phyloP scores from a whole-genome alignment of 202 grass and related monocot species.

The Setaria italica region DNA sequence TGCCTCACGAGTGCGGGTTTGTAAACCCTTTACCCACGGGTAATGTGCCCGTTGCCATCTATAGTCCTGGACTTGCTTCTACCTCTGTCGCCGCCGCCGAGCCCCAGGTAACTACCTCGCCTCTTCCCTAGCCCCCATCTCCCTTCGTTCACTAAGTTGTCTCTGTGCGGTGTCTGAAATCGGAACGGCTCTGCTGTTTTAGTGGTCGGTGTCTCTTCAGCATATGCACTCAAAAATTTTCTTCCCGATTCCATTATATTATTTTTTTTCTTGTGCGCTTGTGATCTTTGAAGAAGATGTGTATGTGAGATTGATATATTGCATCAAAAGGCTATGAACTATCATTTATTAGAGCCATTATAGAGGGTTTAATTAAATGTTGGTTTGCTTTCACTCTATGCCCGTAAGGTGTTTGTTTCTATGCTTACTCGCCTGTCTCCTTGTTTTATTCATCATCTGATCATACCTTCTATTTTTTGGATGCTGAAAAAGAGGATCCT shows the following conservation, averaged over 20 bases:
- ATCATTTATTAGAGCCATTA: not conserved
- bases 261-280: not conserved
- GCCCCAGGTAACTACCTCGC: not conserved
- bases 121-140: not conserved
- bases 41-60: too few species aligned
- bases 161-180: not conserved
- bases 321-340: not conserved
- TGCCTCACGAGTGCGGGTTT: too few species aligned
- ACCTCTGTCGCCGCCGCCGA: not conserved
- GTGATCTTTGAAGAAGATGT: not conserved
- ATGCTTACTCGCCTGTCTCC: not conserved
- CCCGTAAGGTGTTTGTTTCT: not conserved
- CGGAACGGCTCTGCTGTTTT: not conserved
- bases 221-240: too few species aligned
- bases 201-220: not conserved
- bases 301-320: not conserved
- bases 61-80: too few species aligned
- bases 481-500: not conserved
- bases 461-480: not conserved
- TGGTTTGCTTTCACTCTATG: not conserved
- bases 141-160: not conserved
- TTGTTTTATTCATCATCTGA: not conserved
- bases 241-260: too few species aligned
- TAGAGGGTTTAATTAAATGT: not conserved
- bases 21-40: too few species aligned